Evolutionary conservation across 352 stramenopile species (phyloP).

Genomic region (Globisporangium okanoganense): DNA sequence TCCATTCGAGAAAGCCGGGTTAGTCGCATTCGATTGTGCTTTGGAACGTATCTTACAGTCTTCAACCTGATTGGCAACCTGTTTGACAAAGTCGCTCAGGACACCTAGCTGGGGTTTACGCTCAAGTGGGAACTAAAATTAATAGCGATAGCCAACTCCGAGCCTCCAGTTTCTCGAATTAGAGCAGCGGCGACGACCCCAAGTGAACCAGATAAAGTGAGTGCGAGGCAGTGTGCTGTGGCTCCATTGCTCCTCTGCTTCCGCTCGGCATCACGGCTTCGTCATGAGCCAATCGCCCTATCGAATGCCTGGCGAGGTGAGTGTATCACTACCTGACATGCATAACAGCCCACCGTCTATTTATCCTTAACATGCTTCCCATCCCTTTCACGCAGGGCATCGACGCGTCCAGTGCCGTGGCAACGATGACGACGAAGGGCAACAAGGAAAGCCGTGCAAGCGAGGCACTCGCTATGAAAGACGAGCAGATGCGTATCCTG

Average conservation of each 20-base stretch:
- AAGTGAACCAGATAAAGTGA: not conserved
- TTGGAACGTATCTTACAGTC: no score
- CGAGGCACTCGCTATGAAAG: conserved; percentile 94
- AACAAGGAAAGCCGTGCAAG: conserved; percentile 86
- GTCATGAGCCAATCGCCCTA: conserved; percentile 14
- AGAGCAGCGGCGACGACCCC: not conserved
- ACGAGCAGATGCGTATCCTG: conserved; percentile 95
- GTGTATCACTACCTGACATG: not conserved
- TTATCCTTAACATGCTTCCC: not conserved
- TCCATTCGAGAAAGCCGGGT: not conserved
- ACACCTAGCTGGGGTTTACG: not conserved
- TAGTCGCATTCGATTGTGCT: not conserved
- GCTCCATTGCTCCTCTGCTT: not conserved
- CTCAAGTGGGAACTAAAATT: not conserved
- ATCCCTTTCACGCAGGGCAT: not conserved
- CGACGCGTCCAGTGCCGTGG: conserved; percentile 15
- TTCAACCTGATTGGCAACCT: no score
- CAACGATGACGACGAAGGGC: conserved; percentile 52
- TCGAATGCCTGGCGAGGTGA: conserved; percentile 10
- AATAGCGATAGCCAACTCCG: not conserved
- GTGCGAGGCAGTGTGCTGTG: not conserved
- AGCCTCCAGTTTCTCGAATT: not conserved
- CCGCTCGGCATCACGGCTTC: not conserved
- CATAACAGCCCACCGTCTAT: not conserved
- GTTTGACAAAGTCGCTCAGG: no score